phyloP scores from a whole-genome alignment of 2,329 filamentous ascomycete genomes.

The Canariomyces notabilis region DNA sequence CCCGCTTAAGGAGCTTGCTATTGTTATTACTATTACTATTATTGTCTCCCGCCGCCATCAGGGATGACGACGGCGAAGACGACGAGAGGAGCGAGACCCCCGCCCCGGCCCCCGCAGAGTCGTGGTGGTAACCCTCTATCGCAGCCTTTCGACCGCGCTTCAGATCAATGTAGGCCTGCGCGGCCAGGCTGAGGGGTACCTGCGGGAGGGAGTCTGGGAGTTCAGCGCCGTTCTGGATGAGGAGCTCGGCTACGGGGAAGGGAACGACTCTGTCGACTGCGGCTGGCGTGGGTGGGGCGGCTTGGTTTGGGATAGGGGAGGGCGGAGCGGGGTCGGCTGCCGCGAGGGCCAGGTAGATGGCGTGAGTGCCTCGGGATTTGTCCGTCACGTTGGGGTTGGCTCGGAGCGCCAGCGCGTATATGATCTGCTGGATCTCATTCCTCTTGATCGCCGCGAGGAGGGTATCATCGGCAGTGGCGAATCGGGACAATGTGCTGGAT shows the following conservation, averaged over 20 bases:
- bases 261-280: constrained; percentile 53
- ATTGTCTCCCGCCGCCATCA: background rate
- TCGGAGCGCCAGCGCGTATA: constrained; percentile 80
- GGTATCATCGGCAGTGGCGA: constrained; percentile 76
- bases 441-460: constrained; percentile 90
- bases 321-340: constrained; percentile 87
- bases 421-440: constrained; percentile 89
- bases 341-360: constrained; percentile 84
- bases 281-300: constrained; percentile 36
- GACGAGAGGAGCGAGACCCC: background rate
- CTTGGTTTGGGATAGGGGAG: constrained; percentile 41
- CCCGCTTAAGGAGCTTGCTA: constrained; percentile 52
- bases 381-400: constrained; percentile 86
- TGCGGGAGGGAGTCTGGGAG: constrained; percentile 71
- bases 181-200: constrained; percentile 76
- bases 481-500: constrained; percentile 69
- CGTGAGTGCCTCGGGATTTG: constrained; percentile 80
- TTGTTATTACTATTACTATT: constrained; percentile 24
- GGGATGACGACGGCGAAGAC: background rate
- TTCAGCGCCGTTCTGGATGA: constrained; percentile 90
- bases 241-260: constrained; percentile 84
- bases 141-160: constrained; percentile 52
- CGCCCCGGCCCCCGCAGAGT: constrained; percentile 30
- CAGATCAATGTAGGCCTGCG: constrained; percentile 79
- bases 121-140: constrained; percentile 38